Conservation (phyloP, 116 monocot genomes). For the Trichopus zeylanicus region DNA sequence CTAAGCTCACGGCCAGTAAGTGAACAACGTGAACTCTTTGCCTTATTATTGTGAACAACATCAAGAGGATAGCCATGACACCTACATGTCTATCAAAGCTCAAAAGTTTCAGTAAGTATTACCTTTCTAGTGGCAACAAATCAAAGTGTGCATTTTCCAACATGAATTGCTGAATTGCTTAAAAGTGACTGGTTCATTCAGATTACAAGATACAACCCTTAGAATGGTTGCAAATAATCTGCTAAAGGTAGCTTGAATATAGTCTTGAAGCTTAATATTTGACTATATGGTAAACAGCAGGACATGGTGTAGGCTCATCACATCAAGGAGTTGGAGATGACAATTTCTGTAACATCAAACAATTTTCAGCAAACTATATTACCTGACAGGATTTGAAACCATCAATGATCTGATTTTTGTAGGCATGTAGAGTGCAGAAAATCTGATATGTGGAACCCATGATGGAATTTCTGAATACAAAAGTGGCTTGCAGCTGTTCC, state of each 20-base stretch:
- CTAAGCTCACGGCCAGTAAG: slow-evolving; percentile 32
- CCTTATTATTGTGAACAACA: slow-evolving; percentile 6
- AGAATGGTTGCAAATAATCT: neutral
- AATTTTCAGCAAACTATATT: slow-evolving; percentile 6
- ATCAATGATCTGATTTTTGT: slow-evolving; percentile 51
- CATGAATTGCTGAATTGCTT: neutral
- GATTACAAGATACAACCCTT: neutral
- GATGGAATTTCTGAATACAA: slow-evolving; percentile 52
- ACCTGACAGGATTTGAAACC: slow-evolving; percentile 64
- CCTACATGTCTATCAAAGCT: slow-evolving; percentile 67
- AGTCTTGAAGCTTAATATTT: neutral
- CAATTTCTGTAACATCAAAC: no score
- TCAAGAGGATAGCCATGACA: slow-evolving; percentile 60
- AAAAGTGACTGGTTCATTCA: neutral
- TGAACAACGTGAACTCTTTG: slow-evolving; percentile 34
- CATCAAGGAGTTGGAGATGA: no score
- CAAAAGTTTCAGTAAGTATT: no score
- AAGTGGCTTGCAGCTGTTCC: slow-evolving; percentile 32
- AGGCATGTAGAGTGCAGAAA: slow-evolving; percentile 44
- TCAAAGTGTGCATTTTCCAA: neutral
- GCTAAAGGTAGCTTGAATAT: neutral
- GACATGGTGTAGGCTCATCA: no score
- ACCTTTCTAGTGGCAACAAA: no score
- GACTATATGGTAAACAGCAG: no score
- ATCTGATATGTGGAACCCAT: slow-evolving; percentile 43